phyloP scores from a whole-genome alignment of 768 basidiomycete species.

The Amylocystis lapponica region DNA sequence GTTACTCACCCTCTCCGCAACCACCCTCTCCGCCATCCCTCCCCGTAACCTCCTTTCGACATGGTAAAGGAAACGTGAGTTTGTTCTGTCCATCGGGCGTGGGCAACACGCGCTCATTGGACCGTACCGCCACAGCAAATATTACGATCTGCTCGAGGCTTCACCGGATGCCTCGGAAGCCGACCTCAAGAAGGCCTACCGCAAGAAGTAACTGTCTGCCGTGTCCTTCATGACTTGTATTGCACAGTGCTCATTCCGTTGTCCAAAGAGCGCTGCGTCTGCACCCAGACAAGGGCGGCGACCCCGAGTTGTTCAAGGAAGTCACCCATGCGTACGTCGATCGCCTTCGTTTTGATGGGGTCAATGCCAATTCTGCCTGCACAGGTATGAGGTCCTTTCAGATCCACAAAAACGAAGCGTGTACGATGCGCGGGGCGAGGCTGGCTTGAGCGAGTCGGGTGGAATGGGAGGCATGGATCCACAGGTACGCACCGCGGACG shows the following conservation, averaged over 20 bases:
- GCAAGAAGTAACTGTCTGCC: slow-evolving; percentile 63
- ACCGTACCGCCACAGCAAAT: slow-evolving; percentile 51
- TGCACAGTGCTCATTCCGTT: slow-evolving; percentile 3
- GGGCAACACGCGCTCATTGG: neutral
- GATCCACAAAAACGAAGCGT: slow-evolving; percentile 75
- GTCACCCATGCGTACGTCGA: slow-evolving; percentile 85
- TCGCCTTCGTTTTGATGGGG: neutral
- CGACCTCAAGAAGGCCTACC: slow-evolving; percentile 93
- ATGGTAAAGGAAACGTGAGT: slow-evolving; percentile 73
- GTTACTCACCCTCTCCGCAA: slow-evolving; percentile 8
- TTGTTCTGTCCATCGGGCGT: slow-evolving; percentile 1
- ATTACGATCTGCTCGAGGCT: slow-evolving; percentile 90
- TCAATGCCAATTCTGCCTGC: neutral
- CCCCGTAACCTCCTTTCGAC: slow-evolving; percentile 10
- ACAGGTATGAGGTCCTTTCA: slow-evolving; percentile 88
- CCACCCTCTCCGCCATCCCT: slow-evolving; percentile 9
- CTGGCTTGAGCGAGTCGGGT: slow-evolving; percentile 79
- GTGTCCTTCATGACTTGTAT: neutral
- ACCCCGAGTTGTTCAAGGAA: slow-evolving; percentile 96
- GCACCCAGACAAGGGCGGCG: slow-evolving; percentile 93
- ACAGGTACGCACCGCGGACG: slow-evolving; percentile 49
- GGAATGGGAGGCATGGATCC: slow-evolving; percentile 97
- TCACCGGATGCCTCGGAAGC: slow-evolving; percentile 68
- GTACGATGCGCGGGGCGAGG: slow-evolving; percentile 92
- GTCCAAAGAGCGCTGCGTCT: slow-evolving; percentile 67